Evolutionary conservation across 179 eudicot genomes (phyloP), one percentile per base, ranked within the genome.

Genomic region (Heliamphora pulchella): DNA sequence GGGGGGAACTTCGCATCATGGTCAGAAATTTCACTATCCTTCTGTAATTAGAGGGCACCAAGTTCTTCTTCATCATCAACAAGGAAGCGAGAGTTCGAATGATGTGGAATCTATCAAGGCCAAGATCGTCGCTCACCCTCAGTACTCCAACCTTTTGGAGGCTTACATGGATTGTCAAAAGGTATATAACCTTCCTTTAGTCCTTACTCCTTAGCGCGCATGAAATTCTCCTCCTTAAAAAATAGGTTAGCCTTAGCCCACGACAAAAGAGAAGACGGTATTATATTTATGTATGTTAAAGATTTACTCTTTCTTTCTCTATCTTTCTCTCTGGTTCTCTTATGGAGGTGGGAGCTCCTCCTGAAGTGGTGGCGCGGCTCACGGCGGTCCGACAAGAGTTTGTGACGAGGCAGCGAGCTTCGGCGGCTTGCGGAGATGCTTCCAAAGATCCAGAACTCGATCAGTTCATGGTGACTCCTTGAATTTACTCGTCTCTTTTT

Each of bases 381-480:
- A 82, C 88, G 64, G 91, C 91, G 2, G 91, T 88, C 0, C 87
- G 91, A 50, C 90, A 89, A 8, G 97, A 93, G 80, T 93, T 90
- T 39, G 96, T 91, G 83, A 76, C 89, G 0, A 85, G 93, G 80
- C 94, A 90, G 80, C 88, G 89, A 72, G 89, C 90, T 79, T 79
- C 91, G 1, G 80, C 78, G 71, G 55, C 80, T 44, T 67, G 79
- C 9, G 80, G 87, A 76, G 92, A 88, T 80, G 74, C 75, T 9
- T 82, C 89, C 41, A 91, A 90, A 80, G 97, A 93, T 79, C 97
- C 98, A 3, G 98, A 94, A 68, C 97, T 94, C 5, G 98, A 94
- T 83, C 98, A 94, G 83, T 94, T 94, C 81, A 93, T 94, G 97
- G 96, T 91, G 50, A 55, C 10, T 74, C 11, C 44, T 18, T 65